phyloP scores from a whole-genome alignment of 202 grass and related monocot genomes.

The Schoenoplectus triqueter region DNA sequence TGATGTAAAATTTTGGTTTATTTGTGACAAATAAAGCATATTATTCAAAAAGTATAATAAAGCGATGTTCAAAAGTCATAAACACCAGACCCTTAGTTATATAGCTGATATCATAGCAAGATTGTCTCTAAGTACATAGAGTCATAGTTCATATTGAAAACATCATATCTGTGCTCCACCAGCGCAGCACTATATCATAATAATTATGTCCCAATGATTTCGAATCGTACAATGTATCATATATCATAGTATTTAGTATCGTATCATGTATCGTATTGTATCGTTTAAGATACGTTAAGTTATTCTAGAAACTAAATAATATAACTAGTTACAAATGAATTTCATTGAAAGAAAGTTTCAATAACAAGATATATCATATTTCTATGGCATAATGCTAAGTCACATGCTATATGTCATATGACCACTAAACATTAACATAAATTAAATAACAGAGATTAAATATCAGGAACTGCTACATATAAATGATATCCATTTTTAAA shows the following conservation, averaged over 20 bases:
- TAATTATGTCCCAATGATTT: neutral
- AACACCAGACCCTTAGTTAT: neutral
- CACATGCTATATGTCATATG: too few relatives aligned
- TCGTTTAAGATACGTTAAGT: too few relatives aligned
- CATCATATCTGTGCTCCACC: neutral
- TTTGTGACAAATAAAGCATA: conserved; percentile 19
- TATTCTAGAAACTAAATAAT: too few relatives aligned
- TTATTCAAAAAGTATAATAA: neutral
- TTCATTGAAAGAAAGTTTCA: too few relatives aligned
- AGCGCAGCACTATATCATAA: neutral
- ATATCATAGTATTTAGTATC: too few relatives aligned
- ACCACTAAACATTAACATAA: too few relatives aligned
- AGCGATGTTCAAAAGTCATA: neutral
- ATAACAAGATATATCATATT: too few relatives aligned
- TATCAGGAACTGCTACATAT: too few relatives aligned
- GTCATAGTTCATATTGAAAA: neutral
- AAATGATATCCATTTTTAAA: neutral
- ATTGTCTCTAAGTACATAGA: neutral
- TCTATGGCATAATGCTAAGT: too few relatives aligned
- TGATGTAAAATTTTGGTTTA: conserved; percentile 15
- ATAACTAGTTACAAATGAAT: too few relatives aligned
- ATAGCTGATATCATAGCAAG: neutral
- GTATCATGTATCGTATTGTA: too few relatives aligned
- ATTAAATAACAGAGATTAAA: too few relatives aligned
- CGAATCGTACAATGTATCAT: neutral